Percentiles rank a stretch among this genome's conserved stretches.
Conservation (phyloP, 1,284 basidiomycete species). For the Heterobasidion occidentale region DNA sequence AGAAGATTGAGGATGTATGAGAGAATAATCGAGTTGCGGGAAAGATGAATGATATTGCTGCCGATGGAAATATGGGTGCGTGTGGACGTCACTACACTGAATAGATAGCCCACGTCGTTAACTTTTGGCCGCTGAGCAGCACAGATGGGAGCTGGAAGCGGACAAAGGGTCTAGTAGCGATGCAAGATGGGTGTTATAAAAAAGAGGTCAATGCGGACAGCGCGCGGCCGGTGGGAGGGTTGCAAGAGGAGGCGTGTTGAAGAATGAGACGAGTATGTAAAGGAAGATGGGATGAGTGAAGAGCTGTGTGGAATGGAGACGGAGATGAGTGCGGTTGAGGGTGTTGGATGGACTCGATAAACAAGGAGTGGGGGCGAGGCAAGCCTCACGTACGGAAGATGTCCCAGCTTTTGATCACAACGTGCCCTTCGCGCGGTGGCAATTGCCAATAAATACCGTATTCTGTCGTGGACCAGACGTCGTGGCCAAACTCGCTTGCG, state of each 20-base stretch:
- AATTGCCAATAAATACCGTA: constrained; percentile 21
- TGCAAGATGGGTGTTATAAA: constrained; percentile 50
- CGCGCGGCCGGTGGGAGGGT: background rate
- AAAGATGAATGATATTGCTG: constrained; percentile 7
- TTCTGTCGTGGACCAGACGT: background rate
- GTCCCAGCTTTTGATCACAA: constrained; percentile 60
- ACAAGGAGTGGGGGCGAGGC: constrained; percentile 34
- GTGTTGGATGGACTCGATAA: constrained; percentile 2
- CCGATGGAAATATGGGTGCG: constrained; percentile 5
- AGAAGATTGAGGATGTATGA: constrained; percentile 33
- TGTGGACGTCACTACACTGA: constrained; percentile 14
- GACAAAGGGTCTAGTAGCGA: constrained; percentile 24
- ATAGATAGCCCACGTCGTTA: constrained; percentile 29
- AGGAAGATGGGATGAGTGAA: background rate
- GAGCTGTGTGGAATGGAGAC: background rate
- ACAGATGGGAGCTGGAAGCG: constrained; percentile 3
- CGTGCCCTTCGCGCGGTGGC: constrained; percentile 55
- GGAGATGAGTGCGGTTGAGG: constrained; percentile 10
- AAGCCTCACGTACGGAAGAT: constrained; percentile 33
- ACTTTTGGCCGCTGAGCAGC: background rate
- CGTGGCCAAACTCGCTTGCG: background rate
- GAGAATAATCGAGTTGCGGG: constrained; percentile 39
- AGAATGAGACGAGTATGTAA: constrained; percentile 33
- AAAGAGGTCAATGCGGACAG: constrained; percentile 29
- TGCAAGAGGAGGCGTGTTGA: constrained; percentile 6